Conservation (phyloP, 345 rosid species). For the Eucalyptus curtisii region DNA sequence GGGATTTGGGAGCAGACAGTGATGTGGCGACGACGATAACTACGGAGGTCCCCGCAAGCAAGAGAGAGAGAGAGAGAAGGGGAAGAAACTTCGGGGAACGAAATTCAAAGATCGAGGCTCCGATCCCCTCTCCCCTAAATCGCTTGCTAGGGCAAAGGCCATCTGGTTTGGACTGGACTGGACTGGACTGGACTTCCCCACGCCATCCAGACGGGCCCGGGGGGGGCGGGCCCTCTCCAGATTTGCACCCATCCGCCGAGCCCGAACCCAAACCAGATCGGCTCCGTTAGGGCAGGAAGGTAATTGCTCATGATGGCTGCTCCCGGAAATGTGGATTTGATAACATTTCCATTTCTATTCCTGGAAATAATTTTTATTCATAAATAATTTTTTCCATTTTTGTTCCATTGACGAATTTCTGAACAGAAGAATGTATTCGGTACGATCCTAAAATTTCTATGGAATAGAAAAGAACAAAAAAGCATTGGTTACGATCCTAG, state of each 20-base stretch:
- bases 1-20: not conserved
- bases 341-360: no score
- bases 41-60: not conserved
- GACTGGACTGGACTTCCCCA: no score
- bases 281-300: not conserved
- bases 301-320: not conserved
- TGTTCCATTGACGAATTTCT: accelerated
- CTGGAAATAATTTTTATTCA: no score
- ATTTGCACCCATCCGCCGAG: not conserved
- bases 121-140: not conserved
- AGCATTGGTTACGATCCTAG: no score
- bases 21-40: not conserved
- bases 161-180: not conserved
- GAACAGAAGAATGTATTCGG: accelerated
- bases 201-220: not conserved
- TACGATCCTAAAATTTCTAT: no score
- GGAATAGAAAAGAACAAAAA: no score
- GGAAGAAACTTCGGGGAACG: not conserved
- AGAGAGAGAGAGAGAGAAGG: not conserved
- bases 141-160: not conserved
- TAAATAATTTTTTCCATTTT: no score
- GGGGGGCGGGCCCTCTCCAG: not conserved
- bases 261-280: not conserved
- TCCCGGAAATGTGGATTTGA: no score
- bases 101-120: not conserved